A percentile compares a stretch with the other conserved stretches of the same genome.
Evolutionary conservation across 1,284 basidiomycete species (phyloP).

Genomic region (Cutaneotrichosporon dermatis): DNA sequence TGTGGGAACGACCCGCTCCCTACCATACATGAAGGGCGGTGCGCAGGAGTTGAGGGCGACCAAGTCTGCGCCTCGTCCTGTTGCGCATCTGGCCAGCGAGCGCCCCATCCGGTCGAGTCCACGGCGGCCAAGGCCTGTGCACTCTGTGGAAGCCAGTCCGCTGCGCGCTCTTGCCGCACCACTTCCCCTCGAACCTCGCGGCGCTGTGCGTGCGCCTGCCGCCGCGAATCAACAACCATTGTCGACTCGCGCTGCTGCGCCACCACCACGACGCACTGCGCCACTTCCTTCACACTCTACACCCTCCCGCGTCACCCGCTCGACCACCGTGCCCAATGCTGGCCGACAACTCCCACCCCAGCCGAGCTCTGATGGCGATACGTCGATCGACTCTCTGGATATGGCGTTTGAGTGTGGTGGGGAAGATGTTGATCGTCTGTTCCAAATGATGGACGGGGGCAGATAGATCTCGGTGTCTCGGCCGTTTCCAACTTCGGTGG

Average conservation of each 20-base stretch:
- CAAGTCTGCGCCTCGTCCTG: slow-evolving; percentile 2
- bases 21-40: slow-evolving; percentile 2
- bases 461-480: neutral
- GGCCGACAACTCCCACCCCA: neutral
- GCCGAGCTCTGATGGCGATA: slow-evolving; percentile 25
- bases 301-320: neutral
- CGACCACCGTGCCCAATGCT: neutral
- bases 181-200: neutral
- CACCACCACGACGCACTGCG: neutral
- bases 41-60: neutral
- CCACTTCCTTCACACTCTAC: neutral
- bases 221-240: neutral
- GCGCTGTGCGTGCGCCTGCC: neutral
- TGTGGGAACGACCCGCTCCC: slow-evolving; percentile 2
- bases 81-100: neutral
- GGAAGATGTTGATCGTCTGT: slow-evolving; percentile 27
- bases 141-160: neutral
- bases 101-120: slow-evolving; percentile 9
- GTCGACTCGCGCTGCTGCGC: neutral
- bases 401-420: slow-evolving; percentile 28
- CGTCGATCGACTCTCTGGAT: slow-evolving; percentile 35
- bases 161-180: neutral
- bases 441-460: slow-evolving; percentile 23
- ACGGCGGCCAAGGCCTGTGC: neutral
- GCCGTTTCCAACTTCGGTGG: neutral